Base-by-base conservation (phyloP, 805 yeast species). In the Kuraishia capsulata region DNA sequence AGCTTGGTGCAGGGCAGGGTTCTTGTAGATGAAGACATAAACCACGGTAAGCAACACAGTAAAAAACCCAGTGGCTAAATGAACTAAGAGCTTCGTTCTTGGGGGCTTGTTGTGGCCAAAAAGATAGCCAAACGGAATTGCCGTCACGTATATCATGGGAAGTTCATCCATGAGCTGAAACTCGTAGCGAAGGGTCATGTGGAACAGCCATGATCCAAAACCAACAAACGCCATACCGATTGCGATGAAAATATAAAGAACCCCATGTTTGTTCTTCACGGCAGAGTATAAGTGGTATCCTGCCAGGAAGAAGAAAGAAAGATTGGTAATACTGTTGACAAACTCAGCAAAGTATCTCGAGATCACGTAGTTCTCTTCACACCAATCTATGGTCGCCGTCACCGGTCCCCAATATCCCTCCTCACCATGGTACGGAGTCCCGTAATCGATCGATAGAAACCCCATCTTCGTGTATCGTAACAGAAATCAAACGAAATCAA, bases 101-200 rank as follows among this genome's bases (percentile, higher is more conserved):
- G 43, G 42, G 0, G 59, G 41, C 30, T 50, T 52, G 20, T 48
- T 42, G 56, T 56, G 59, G 23, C 61, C 56, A 42, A 48, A 56
- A 13, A 61, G 42, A 42, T 60, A 59, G 2, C 60, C 65, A 44
- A 87, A 79, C 0, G 98, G 97, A 20, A 90, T 78, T 46, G 96
- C 90, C 2, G 98, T 92, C 18, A 96, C 97, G 61, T 92, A 92
- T 44, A 92, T 86, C 98, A 92, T 92, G 30, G 98, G 98, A 51
- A 92, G 67, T 58, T 92, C 98, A 62, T 92, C 98, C 57, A 92
- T 68, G 45, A 92, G 58, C 62, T 92, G 98, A 63, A 73, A 92
- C 54, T 83, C 86, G 59, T 90, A 92, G 46, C 76, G 69, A 49
- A 92, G 68, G 4, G 97, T 90, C 96, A 92, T 92, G 59, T 92